These are phyloP conservation scores for Aspergillus baeticus DNA, from an alignment of 495 filamentous ascomycete species.

Conservation along the genomic window DNA sequence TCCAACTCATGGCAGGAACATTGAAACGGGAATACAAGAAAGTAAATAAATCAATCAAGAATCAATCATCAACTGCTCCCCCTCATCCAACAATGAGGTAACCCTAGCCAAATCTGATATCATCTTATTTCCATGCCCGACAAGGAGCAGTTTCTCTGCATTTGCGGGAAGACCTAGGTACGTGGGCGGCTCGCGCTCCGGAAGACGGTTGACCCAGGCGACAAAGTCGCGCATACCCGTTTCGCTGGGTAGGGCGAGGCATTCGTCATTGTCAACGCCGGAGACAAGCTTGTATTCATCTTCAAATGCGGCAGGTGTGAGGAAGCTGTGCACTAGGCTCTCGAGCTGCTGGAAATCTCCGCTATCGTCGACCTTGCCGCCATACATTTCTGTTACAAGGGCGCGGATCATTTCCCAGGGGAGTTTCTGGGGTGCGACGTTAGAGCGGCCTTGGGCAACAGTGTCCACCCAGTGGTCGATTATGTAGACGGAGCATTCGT, in stretches of 20 bases:
- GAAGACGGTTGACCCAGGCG: constrained; percentile 86
- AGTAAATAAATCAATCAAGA: constrained; percentile 22
- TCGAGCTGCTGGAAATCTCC: constrained; percentile 76
- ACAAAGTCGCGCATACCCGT: constrained; percentile 85
- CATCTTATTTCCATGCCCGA: constrained; percentile 84
- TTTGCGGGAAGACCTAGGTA: constrained; percentile 96
- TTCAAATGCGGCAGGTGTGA: constrained; percentile 88
- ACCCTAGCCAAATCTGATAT: constrained; percentile 81
- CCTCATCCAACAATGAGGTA: constrained; percentile 84
- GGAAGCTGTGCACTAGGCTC: constrained; percentile 67
- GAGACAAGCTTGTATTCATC: constrained; percentile 85
- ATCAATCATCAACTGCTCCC: constrained; percentile 86
- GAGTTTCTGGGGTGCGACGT: constrained; percentile 88
- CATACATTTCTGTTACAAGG: constrained; percentile 90
- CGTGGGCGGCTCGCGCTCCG: constrained; percentile 93
- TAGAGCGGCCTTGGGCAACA: constrained; percentile 78
- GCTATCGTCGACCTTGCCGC: constrained; percentile 94
- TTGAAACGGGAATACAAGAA: constrained; percentile 1
- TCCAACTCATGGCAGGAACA: constrained; percentile 2
- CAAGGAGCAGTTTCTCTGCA: constrained; percentile 91
- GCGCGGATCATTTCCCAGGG: constrained; percentile 97
- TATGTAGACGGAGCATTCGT: constrained; percentile 94
- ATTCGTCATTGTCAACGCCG: constrained; percentile 56
- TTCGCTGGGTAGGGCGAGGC: constrained; percentile 71
- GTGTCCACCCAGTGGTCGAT: constrained; percentile 93